Percentiles rank a stretch among this genome's conserved stretches.
phyloP scores from a whole-genome alignment of 805 yeast species.

The Spathaspora passalidarum region DNA sequence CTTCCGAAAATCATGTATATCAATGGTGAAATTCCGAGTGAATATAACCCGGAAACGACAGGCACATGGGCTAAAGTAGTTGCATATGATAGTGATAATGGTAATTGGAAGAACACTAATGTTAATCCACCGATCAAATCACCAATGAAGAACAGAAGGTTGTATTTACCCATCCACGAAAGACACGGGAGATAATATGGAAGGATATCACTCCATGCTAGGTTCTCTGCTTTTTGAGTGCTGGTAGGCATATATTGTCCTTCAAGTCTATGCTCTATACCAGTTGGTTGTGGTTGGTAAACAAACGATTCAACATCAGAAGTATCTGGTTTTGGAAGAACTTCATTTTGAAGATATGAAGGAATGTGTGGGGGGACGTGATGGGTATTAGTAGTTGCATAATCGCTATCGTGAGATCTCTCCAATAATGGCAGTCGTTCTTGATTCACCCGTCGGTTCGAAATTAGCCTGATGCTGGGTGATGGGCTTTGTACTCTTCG shows the following conservation, averaged over 20 bases:
- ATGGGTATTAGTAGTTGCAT: not conserved
- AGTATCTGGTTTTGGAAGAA: not conserved
- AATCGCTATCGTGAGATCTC: not conserved
- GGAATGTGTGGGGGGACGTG: not conserved
- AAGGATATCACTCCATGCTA: slow-evolving; percentile 31
- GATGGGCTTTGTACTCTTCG: slow-evolving; percentile 18
- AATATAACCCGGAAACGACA: slow-evolving; percentile 35
- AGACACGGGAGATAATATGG: slow-evolving; percentile 68
- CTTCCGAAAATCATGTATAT: slow-evolving; percentile 41
- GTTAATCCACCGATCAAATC: slow-evolving; percentile 86
- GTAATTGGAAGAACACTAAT: slow-evolving; percentile 87
- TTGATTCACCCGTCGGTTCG: slow-evolving; percentile 19
- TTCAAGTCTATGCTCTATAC: not conserved
- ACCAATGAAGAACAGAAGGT: slow-evolving; percentile 36
- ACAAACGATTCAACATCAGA: slow-evolving; percentile 9
- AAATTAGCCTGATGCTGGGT: slow-evolving; percentile 24
- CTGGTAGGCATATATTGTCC: slow-evolving; percentile 22
- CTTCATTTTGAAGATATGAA: slow-evolving; percentile 1
- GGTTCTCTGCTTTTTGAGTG: slow-evolving; percentile 17
- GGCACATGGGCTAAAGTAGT: slow-evolving; percentile 44
- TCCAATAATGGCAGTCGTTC: slow-evolving; percentile 6
- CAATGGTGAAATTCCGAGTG: slow-evolving; percentile 38
- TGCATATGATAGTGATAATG: slow-evolving; percentile 57
- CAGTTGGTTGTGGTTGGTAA: slow-evolving; percentile 1
- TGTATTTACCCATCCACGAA: slow-evolving; percentile 63